Evolutionary conservation across 352 stramenopile genomes (phyloP), one percentile per base, ranked within the genome.

Genomic region (Elongisporangium senticosum): DNA sequence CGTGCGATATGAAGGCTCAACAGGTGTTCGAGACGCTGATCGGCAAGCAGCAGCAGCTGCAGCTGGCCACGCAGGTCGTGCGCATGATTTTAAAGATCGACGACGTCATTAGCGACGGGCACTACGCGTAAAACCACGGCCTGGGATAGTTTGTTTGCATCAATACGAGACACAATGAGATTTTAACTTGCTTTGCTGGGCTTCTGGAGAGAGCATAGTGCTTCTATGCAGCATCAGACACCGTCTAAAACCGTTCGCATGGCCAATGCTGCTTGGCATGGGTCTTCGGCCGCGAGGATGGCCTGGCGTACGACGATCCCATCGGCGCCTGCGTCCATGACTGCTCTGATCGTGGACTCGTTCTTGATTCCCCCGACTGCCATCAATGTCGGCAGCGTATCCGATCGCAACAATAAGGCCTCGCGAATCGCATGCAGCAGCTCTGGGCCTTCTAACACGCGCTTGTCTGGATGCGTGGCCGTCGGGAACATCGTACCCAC

Each of bases 51-150:
- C 96, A 99, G 77, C 97, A 99, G 83, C 77, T 99, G 49, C 93
- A 98, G 74, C 76, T 99, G 33, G 98, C 98, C 37, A 99, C 97
- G 49, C 97, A 99, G 80, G 95, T 99, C 49, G 97, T 99, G 68
- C 98, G 98, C 73, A 99, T 99, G 97, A 99, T 99, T 71, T 87
- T 99, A 59, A 99, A 99, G 89, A 99, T 99, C 68, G 97, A 99
- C 77, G 97, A 99, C 83, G 96, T 99, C 26, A 99, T 99, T 80
- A 87, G 98, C 64, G 80, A 97, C 67, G 95, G 93, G 64, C 78
- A 75, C 53, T 98, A 98, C 70, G 72, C 80, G 63, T 96, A 90
- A 75, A 58, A 53, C 20, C 20, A n/a, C 10, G 7, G 3, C 21
- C 49, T 26, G 49, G 49, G 49, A 53, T 43, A 43, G 33, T 43